These are phyloP conservation scores for Creolimax fragrantissima DNA, from an alignment of 78 protist genomes.

Conservation along the genomic window DNA sequence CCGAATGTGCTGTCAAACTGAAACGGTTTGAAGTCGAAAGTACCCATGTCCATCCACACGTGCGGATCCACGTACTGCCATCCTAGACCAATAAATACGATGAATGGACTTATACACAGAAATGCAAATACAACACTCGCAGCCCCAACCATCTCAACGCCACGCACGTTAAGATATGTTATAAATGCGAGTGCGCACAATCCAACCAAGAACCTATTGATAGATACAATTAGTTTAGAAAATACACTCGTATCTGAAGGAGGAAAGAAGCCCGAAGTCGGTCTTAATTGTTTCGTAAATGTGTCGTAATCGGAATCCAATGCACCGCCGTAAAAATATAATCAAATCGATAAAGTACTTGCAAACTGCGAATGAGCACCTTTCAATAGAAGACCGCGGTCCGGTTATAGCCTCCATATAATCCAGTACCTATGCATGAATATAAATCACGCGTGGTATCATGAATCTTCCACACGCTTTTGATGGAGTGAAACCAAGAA, in stretches of 20 bases:
- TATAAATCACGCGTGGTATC: no score
- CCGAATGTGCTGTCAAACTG: not conserved
- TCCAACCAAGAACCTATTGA: not conserved
- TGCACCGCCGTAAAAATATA: no score
- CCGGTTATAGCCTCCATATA: not conserved
- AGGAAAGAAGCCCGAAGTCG: no score
- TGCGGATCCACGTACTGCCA: not conserved
- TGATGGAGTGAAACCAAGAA: not conserved
- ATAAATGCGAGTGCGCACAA: not conserved
- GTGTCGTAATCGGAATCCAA: no score
- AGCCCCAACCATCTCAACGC: not conserved
- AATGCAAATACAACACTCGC: not conserved
- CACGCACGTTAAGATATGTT: not conserved
- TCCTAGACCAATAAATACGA: not conserved
- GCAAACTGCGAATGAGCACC: no score
- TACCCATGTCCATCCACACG: not conserved
- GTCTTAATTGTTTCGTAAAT: no score
- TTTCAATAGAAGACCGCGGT: not conserved
- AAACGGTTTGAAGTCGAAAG: not conserved
- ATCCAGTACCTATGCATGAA: not conserved
- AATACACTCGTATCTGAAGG: no score
- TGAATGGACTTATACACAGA: not conserved
- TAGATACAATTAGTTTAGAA: no score
- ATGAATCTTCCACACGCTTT: no score
- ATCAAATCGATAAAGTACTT: no score